These are phyloP conservation scores for Rhizophagus clarus DNA, from an alignment of 192 early-diverging fungal genomes.

Conservation along the genomic window DNA sequence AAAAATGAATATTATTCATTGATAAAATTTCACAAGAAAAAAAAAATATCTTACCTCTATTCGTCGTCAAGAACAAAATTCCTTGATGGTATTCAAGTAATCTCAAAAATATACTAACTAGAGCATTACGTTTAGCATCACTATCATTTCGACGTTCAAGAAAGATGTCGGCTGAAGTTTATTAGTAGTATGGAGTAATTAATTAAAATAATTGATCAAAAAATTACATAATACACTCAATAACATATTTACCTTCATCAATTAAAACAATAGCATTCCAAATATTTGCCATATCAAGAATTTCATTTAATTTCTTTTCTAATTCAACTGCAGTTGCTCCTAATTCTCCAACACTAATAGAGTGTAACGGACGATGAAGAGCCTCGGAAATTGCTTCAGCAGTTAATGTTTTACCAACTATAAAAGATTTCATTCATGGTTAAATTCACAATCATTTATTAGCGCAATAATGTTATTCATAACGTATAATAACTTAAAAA, in stretches of 20 bases:
- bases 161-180: constrained; percentile 53
- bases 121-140: constrained; percentile 58
- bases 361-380: constrained; percentile 56
- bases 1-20: too few relatives aligned
- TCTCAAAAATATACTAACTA: constrained; percentile 61
- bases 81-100: constrained; percentile 65
- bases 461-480: neutral
- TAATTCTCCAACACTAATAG: constrained; percentile 64
- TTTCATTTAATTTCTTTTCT: constrained; percentile 48
- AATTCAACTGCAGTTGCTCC: constrained; percentile 54
- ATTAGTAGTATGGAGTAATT: neutral
- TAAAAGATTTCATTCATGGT: neutral
- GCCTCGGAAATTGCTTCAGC: constrained; percentile 62
- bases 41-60: constrained; percentile 41
- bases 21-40: too few relatives aligned
- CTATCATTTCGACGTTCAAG: constrained; percentile 49
- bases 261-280: constrained; percentile 59
- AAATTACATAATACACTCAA: too few relatives aligned
- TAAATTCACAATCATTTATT: neutral
- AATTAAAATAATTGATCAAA: too few relatives aligned
- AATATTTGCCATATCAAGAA: constrained; percentile 53
- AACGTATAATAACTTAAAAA: neutral
- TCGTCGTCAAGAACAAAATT: constrained; percentile 66
- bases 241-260: constrained; percentile 37
- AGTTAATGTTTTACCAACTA: constrained; percentile 59